phyloP scores from a whole-genome alignment of 495 filamentous ascomycete genomes.

The Penicillium soppii region DNA sequence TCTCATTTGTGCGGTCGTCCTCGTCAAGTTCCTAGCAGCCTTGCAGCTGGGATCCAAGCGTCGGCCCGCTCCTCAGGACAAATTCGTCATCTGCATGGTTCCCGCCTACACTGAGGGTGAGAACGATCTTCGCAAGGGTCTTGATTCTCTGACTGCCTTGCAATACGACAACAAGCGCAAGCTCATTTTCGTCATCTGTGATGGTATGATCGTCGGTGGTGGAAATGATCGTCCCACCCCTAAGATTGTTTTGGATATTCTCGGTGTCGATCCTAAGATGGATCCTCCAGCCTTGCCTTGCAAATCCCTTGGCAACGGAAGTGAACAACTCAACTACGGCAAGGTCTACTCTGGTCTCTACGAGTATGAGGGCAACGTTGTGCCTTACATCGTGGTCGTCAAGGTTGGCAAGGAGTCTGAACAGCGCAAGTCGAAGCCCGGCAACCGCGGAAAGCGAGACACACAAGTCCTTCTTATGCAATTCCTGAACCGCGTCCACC shows the following conservation, averaged over 20 bases:
- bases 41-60: slow-evolving; percentile 92
- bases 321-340: slow-evolving; percentile 93
- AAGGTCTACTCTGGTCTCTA: slow-evolving; percentile 99
- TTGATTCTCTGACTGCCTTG: slow-evolving; percentile 91
- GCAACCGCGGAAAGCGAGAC: slow-evolving; percentile 97
- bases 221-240: slow-evolving; percentile 97
- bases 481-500: slow-evolving; percentile 97
- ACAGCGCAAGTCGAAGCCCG: slow-evolving; percentile 86
- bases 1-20: slow-evolving; percentile 74
- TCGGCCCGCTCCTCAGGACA: slow-evolving; percentile 87
- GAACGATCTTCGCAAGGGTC: slow-evolving; percentile 84
- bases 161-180: slow-evolving; percentile 99
- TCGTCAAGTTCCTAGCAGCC: slow-evolving; percentile 89
- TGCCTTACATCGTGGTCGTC: slow-evolving; percentile 92
- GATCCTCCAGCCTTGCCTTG: slow-evolving; percentile 92
- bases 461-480: slow-evolving; percentile 81
- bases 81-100: slow-evolving; percentile 98
- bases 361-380: slow-evolving; percentile 95
- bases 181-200: slow-evolving; percentile 88
- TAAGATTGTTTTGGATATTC: slow-evolving; percentile 94
- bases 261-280: slow-evolving; percentile 94
- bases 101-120: slow-evolving; percentile 98
- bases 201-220: slow-evolving; percentile 94
- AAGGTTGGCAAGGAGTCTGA: slow-evolving; percentile 98
- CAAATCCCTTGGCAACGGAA: slow-evolving; percentile 85